phyloP scores from a whole-genome alignment of 2,329 filamentous ascomycete species.

The Colletotrichum graminicola region DNA sequence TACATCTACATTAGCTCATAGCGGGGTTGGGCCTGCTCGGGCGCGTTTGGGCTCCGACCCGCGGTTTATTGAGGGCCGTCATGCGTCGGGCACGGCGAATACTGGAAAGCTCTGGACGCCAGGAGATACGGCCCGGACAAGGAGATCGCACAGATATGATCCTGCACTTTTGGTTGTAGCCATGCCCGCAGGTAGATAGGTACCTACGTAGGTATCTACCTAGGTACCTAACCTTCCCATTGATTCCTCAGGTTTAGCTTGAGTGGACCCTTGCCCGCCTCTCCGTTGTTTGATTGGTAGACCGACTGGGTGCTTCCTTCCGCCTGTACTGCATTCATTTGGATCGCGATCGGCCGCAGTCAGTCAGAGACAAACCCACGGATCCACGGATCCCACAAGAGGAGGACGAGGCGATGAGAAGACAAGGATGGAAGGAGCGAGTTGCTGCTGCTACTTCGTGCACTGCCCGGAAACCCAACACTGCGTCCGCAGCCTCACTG shows the following conservation, averaged over 20 bases:
- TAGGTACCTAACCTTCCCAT: background rate
- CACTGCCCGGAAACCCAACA: conserved; percentile 15
- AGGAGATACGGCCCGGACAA: background rate
- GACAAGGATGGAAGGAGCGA: background rate
- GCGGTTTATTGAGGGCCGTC: conserved; percentile 8
- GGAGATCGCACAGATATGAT: background rate
- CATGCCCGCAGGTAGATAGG: too few species aligned
- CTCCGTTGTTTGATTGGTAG: background rate
- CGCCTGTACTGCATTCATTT: background rate
- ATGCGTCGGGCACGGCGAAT: conserved; percentile 12
- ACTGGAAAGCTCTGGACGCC: conserved; percentile 1
- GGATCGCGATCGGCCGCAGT: conserved; percentile 35
- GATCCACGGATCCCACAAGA: background rate
- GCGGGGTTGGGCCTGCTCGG: conserved; percentile 35
- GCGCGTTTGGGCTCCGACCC: conserved; percentile 22
- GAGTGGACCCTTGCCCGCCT: conserved; percentile 20
- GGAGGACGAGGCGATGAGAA: background rate
- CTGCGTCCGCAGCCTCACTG: background rate
- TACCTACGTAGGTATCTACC: background rate
- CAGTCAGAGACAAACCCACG: conserved; percentile 10
- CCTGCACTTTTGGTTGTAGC: too few species aligned
- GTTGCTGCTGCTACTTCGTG: conserved; percentile 8
- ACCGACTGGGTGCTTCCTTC: background rate
- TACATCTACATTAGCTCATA: conserved; percentile 29
- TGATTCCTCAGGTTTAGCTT: conserved; percentile 2